Evolutionary conservation across 371 early-diverging fungal genomes (phyloP).

Genomic region (Mucor irregularis): DNA sequence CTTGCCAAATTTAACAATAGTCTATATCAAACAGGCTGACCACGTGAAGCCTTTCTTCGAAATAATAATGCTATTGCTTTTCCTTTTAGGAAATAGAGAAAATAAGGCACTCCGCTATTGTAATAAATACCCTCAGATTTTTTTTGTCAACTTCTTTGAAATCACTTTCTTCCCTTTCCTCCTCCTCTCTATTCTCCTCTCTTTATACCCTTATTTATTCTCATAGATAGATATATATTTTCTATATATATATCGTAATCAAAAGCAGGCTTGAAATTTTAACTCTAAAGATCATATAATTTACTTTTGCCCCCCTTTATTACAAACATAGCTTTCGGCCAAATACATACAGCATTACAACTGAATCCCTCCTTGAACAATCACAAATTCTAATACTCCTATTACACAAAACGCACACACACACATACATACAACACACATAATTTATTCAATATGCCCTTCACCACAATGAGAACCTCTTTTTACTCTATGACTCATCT

Average conservation of each 20-base stretch:
- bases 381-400: too few species aligned
- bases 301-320: not conserved
- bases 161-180: not conserved
- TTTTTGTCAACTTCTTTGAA: not conserved
- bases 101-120: constrained; percentile 9
- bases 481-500: constrained; percentile 6
- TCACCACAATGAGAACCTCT: constrained; percentile 1
- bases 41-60: not conserved
- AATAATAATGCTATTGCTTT: constrained; percentile 17
- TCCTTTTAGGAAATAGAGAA: constrained; percentile 3
- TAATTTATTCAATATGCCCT: too few species aligned
- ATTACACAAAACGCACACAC: not conserved
- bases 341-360: too few species aligned
- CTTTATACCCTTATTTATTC: not conserved
- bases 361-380: too few species aligned
- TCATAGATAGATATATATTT: not conserved
- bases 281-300: not conserved
- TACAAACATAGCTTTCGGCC: too few species aligned
- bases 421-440: not conserved
- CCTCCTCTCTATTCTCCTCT: not conserved
- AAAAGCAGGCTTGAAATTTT: too few species aligned
- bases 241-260: not conserved
- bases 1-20: too few species aligned
- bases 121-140: not conserved
- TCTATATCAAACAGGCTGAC: too few species aligned